Conservation (phyloP, 257 asterid genomes). For the Eucommia ulmoides region DNA sequence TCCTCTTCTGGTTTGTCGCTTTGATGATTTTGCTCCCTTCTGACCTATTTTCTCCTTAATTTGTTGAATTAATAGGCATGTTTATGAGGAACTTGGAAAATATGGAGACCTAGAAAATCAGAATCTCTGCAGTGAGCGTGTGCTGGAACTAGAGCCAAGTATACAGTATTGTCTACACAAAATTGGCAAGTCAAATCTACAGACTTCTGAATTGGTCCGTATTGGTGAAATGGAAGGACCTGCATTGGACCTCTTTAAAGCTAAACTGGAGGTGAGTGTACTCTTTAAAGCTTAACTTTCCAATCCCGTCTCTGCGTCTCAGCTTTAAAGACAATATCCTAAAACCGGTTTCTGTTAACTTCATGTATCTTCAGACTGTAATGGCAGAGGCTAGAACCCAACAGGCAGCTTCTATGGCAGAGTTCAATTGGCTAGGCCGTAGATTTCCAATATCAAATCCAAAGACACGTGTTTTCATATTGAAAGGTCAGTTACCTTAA, state of each 20-base stretch:
- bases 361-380: conserved; percentile 71
- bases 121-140: conserved; percentile 86
- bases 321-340: neutral
- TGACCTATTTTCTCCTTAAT: too few relatives aligned
- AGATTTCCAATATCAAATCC: conserved; percentile 86
- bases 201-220: conserved; percentile 67
- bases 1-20: neutral
- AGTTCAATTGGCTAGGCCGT: conserved; percentile 86
- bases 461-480: conserved; percentile 79
- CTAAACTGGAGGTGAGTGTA: conserved; percentile 74
- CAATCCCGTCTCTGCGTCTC: too few relatives aligned
- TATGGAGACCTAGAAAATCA: conserved; percentile 92
- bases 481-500: conserved; percentile 87
- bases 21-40: neutral
- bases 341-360: conserved; percentile 2
- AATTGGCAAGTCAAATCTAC: conserved; percentile 80
- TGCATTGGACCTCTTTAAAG: conserved; percentile 85
- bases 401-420: conserved; percentile 97
- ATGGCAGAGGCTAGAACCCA: conserved; percentile 98
- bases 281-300: too few relatives aligned
- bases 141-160: conserved; percentile 91
- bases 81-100: conserved; percentile 96
- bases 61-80: conserved; percentile 53
- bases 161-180: conserved; percentile 82
- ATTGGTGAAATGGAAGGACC: conserved; percentile 96